These are phyloP conservation scores for Vicia sativa DNA, from an alignment of 306 rosid genomes.

Conservation along the genomic window DNA sequence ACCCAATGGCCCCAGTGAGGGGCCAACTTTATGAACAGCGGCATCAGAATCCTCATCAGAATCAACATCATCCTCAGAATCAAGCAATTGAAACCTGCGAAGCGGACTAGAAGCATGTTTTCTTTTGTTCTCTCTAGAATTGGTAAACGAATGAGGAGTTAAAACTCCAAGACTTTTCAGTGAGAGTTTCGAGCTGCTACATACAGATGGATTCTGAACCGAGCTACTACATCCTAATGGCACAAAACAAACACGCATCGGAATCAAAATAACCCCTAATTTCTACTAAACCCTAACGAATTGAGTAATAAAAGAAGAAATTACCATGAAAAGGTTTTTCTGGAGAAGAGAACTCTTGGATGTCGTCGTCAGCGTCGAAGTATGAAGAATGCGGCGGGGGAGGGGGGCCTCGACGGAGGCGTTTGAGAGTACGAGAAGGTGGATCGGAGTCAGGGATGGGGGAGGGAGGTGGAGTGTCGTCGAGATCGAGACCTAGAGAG, in stretches of 20 bases:
- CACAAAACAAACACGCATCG: conserved; percentile 1
- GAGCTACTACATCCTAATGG: conserved; percentile 36
- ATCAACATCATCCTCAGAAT: conserved; percentile 57
- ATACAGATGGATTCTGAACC: conserved; percentile 45
- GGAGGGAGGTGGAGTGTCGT: conserved; percentile 40
- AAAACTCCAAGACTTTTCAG: conserved; percentile 56
- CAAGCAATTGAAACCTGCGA: conserved; percentile 75
- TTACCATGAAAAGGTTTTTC: conserved; percentile 48
- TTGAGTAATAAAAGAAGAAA: not conserved
- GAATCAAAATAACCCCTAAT: not conserved
- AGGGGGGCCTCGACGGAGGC: conserved; percentile 68
- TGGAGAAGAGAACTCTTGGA: conserved; percentile 76
- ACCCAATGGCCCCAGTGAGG: conserved; percentile 29
- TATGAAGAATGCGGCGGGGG: conserved; percentile 16
- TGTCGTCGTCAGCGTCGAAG: conserved; percentile 59
- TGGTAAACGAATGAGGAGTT: conserved; percentile 41
- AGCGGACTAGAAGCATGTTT: conserved; percentile 72
- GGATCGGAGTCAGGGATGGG: conserved; percentile 39
- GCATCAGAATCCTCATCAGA: conserved; percentile 37
- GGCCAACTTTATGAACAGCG: conserved; percentile 26
- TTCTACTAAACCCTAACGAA: not conserved
- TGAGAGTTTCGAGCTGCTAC: conserved; percentile 78
- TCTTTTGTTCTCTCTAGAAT: conserved; percentile 45
- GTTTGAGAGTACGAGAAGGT: conserved; percentile 50
- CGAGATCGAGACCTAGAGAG: conserved; percentile 74